These are phyloP conservation scores for Domatiomyces globalis DNA, from an alignment of 2,329 filamentous ascomycete species.

Conservation along the genomic window DNA sequence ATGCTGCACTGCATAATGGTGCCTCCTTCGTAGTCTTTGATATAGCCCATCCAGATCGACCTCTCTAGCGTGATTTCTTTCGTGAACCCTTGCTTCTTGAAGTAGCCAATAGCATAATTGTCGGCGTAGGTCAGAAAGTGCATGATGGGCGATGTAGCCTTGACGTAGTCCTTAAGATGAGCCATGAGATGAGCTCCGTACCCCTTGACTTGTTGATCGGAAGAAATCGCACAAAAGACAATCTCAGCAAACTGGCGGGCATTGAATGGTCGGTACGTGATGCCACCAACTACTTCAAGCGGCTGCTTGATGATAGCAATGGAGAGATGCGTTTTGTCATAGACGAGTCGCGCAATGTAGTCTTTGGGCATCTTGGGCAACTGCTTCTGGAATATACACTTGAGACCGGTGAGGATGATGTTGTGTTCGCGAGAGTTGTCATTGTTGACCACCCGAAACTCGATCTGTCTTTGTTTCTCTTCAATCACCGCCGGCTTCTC, in stretches of 20 bases:
- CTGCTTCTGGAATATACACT: conserved; percentile 97
- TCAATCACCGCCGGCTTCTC: conserved; percentile 91
- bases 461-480: conserved; percentile 85
- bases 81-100: conserved; percentile 97
- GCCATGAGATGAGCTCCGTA: conserved; percentile 98
- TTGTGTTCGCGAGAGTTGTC: conserved; percentile 75
- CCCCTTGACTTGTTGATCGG: conserved; percentile 95
- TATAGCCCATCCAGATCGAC: conserved; percentile 96
- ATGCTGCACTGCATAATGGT: conserved; percentile 99
- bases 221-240: conserved; percentile 94
- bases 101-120: conserved; percentile 97
- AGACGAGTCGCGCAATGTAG: conserved; percentile 93
- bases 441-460: conserved; percentile 97
- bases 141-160: conserved; percentile 92
- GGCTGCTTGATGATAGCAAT: conserved; percentile 97
- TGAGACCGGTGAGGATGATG: conserved; percentile 87
- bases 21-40: conserved; percentile 97
- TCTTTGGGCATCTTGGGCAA: conserved; percentile 99
- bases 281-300: conserved; percentile 81
- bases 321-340: conserved; percentile 88
- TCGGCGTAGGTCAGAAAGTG: conserved; percentile 98
- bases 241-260: conserved; percentile 91
- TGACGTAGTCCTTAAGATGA: conserved; percentile 94
- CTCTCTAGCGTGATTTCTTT: conserved; percentile 92
- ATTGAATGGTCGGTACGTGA: conserved; percentile 91